A percentile compares a stretch with the other conserved stretches of the same genome.
Conservation (phyloP, 495 filamentous ascomycete genomes). For the Bryoglossum gracile region DNA sequence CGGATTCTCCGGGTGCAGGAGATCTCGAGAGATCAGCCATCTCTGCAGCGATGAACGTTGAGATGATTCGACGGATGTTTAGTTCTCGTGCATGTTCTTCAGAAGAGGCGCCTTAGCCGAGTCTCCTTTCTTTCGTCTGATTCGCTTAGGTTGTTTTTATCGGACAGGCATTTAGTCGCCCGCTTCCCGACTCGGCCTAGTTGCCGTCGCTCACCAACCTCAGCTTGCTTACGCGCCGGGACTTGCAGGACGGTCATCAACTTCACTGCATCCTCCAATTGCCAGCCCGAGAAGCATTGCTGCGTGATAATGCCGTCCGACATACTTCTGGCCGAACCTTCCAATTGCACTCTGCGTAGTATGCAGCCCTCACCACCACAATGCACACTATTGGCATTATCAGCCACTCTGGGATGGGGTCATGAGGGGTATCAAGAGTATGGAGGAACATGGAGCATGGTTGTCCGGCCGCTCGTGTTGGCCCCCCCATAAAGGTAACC, state of each 20-base stretch:
- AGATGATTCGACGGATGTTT: too few species aligned
- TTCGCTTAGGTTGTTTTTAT: not conserved
- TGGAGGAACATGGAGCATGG: not conserved
- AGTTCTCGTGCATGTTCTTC: too few species aligned
- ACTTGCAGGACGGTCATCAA: slow-evolving; percentile 15
- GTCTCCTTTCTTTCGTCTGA: not conserved
- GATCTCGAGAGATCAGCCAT: too few species aligned
- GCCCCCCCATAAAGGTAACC: slow-evolving; percentile 22
- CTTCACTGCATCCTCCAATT: slow-evolving; percentile 11
- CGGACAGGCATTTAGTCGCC: slow-evolving; percentile 10
- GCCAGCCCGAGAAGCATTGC: too few species aligned
- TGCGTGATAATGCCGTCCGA: too few species aligned
- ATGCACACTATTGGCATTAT: not conserved
- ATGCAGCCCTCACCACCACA: slow-evolving; percentile 1
- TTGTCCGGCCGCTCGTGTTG: slow-evolving; percentile 7
- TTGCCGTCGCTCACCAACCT: slow-evolving; percentile 1
- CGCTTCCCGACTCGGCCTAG: slow-evolving; percentile 14
- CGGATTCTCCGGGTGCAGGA: too few species aligned
- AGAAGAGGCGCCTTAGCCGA: too few species aligned
- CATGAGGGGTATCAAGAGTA: too few species aligned
- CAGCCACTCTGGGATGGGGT: too few species aligned
- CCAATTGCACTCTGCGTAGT: not conserved
- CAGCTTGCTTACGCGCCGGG: slow-evolving; percentile 20
- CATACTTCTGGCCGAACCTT: not conserved
- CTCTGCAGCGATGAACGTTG: too few species aligned